Conservation (phyloP, 2,329 filamentous ascomycete genomes). For the Cladosporium oxysporum region DNA sequence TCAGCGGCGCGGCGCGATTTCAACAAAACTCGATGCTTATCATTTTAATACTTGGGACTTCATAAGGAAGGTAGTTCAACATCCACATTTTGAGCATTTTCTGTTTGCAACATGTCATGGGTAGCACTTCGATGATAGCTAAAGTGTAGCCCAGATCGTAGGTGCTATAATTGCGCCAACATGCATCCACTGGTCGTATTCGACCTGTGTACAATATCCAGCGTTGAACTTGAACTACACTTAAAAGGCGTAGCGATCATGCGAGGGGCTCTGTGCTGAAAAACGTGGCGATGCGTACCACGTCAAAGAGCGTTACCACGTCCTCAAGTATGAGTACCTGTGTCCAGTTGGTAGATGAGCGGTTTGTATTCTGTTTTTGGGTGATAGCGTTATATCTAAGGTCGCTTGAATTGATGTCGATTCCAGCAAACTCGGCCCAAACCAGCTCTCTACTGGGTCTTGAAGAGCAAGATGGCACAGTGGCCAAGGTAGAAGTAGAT, state of each 20-base stretch:
- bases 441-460: conserved; percentile 76
- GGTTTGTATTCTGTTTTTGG: neutral
- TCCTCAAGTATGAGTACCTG: neutral
- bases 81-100: neutral
- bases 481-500: conserved; percentile 99
- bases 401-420: conserved; percentile 6
- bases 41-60: neutral
- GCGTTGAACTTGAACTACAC: neutral
- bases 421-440: conserved; percentile 2
- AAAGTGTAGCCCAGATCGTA: neutral
- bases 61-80: neutral
- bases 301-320: neutral
- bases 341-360: neutral
- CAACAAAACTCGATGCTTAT: neutral
- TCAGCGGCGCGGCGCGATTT: too few species aligned
- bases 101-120: neutral
- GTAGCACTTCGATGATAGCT: neutral
- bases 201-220: neutral
- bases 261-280: neutral
- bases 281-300: neutral
- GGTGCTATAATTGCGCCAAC: neutral
- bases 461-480: conserved; percentile 97
- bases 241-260: neutral
- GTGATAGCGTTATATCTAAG: conserved; percentile 13
- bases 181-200: neutral